These are phyloP conservation scores for Chaetomium olivaceum DNA, from an alignment of 2,329 filamentous ascomycete genomes.

Conservation along the genomic window DNA sequence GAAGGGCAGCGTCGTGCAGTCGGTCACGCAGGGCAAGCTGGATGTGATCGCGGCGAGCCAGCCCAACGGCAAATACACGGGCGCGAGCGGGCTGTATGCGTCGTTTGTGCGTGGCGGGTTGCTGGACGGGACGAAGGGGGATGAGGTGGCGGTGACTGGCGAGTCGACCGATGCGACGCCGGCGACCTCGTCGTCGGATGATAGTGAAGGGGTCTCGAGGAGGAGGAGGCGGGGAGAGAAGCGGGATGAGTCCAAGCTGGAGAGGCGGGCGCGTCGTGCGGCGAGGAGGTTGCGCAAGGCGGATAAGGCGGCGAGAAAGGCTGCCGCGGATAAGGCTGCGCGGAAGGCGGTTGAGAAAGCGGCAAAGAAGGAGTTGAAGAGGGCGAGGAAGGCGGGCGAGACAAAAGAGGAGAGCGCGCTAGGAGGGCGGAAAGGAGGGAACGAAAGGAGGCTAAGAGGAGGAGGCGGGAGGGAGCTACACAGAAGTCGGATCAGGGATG, in stretches of 20 bases:
- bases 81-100: slow-evolving; percentile 69
- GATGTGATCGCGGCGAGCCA: slow-evolving; percentile 54
- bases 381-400: slow-evolving; percentile 38
- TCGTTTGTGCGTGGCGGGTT: slow-evolving; percentile 82
- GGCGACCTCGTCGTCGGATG: slow-evolving; percentile 14
- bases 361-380: slow-evolving; percentile 41
- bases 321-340: slow-evolving; percentile 36
- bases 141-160: slow-evolving; percentile 17
- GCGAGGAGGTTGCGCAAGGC: slow-evolving; percentile 32
- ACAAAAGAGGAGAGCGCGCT: slow-evolving; percentile 49
- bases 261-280: slow-evolving; percentile 35
- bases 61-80: slow-evolving; percentile 57
- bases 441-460: slow-evolving; percentile 47
- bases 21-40: slow-evolving; percentile 53
- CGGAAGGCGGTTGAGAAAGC: slow-evolving; percentile 35
- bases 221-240: slow-evolving; percentile 40
- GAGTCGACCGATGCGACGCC: slow-evolving; percentile 34
- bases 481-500: slow-evolving; percentile 17
- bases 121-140: slow-evolving; percentile 67
- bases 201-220: slow-evolving; percentile 23
- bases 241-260: slow-evolving; percentile 42
- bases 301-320: slow-evolving; percentile 31
- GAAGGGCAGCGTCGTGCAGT: slow-evolving; percentile 58
- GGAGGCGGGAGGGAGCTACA: background rate
- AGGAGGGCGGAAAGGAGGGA: slow-evolving; percentile 48